phyloP scores from a whole-genome alignment of 805 yeast genomes.

The Barnettozyma pratensis region DNA sequence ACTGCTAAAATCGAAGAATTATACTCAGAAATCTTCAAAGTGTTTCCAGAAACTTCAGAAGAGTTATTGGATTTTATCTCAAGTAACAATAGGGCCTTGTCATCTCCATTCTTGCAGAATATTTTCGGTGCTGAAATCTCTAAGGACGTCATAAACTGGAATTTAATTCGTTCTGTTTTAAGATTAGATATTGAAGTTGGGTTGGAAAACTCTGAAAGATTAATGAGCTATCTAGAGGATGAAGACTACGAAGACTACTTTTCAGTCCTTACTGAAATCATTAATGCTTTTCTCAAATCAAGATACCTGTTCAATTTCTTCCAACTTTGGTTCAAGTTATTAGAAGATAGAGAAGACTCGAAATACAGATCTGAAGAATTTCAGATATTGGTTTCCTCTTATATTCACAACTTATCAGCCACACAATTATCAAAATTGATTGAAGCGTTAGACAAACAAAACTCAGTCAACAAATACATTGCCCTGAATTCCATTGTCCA shows the following conservation, averaged over 20 bases:
- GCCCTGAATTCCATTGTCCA: constrained; percentile 29
- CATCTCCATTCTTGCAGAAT: constrained; percentile 43
- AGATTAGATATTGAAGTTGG: constrained; percentile 57
- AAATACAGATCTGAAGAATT: constrained; percentile 24
- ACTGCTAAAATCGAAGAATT: constrained; percentile 42
- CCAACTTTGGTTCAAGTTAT: constrained; percentile 35
- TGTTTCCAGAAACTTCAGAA: constrained; percentile 38
- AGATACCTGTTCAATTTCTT: constrained; percentile 53
- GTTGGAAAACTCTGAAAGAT: constrained; percentile 34
- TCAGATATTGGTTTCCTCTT: constrained; percentile 33
- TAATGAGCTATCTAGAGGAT: constrained; percentile 22
- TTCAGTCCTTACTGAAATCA: constrained; percentile 28
- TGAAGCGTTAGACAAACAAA: constrained; percentile 15
- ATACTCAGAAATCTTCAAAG: constrained; percentile 36
- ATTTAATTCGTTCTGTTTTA: constrained; percentile 41
- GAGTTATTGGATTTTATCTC: constrained; percentile 42
- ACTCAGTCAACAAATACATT: constrained; percentile 14
- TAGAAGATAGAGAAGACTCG: constrained; percentile 6
- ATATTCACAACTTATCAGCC: constrained; percentile 41
- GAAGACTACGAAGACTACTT: constrained; percentile 3
- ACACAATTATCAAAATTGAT: constrained; percentile 35
- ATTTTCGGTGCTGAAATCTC: constrained; percentile 43
- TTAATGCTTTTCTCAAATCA: constrained; percentile 45
- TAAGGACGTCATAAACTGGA: constrained; percentile 42
- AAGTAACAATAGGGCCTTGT: constrained; percentile 45